Conservation (phyloP, 108 stramenopile species). For the Fragilaria crotonensis region DNA sequence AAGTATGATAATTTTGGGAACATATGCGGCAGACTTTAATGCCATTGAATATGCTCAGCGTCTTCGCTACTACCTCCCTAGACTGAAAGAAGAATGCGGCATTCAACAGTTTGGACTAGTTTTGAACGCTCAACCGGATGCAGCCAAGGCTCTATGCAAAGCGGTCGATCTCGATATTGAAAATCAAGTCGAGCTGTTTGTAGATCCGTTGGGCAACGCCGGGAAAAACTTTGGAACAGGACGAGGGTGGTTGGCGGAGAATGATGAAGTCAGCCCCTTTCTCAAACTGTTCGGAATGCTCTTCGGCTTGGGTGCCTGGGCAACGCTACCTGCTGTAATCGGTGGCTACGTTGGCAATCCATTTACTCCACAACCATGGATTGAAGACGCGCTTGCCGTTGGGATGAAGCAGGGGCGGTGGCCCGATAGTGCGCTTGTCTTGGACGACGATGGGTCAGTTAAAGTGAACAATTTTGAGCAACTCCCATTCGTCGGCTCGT, state of each 20-base stretch:
- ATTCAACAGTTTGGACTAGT: slow-evolving; percentile 63
- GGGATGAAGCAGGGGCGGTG: slow-evolving; percentile 68
- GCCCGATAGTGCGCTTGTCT: slow-evolving; percentile 75
- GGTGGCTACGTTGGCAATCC: slow-evolving; percentile 91
- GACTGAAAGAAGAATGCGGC: slow-evolving; percentile 43
- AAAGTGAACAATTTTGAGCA: slow-evolving; percentile 63
- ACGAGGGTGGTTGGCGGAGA: slow-evolving; percentile 75
- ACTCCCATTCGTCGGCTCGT: slow-evolving; percentile 73
- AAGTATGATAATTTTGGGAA: slow-evolving; percentile 47
- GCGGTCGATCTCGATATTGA: slow-evolving; percentile 39
- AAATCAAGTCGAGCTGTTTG: slow-evolving; percentile 45
- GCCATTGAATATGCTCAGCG: slow-evolving; percentile 87
- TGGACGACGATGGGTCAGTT: slow-evolving; percentile 41
- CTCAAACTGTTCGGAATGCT: slow-evolving; percentile 88
- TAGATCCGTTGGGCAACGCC: slow-evolving; percentile 68
- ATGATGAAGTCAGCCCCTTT: slow-evolving; percentile 68
- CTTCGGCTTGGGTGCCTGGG: slow-evolving; percentile 85
- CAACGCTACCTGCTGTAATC: slow-evolving; percentile 86
- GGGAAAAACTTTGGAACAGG: slow-evolving; percentile 67
- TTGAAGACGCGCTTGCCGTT: slow-evolving; percentile 78
- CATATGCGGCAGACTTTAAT: slow-evolving; percentile 88
- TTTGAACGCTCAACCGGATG: slow-evolving; percentile 61
- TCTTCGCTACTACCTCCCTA: slow-evolving; percentile 72
- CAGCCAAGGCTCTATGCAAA: slow-evolving; percentile 46
- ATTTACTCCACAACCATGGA: slow-evolving; percentile 74